Percentiles rank a stretch among this genome's conserved stretches.
Evolutionary conservation across 768 basidiomycete genomes (phyloP).

Genomic region (Rhizopogon vesiculosus): DNA sequence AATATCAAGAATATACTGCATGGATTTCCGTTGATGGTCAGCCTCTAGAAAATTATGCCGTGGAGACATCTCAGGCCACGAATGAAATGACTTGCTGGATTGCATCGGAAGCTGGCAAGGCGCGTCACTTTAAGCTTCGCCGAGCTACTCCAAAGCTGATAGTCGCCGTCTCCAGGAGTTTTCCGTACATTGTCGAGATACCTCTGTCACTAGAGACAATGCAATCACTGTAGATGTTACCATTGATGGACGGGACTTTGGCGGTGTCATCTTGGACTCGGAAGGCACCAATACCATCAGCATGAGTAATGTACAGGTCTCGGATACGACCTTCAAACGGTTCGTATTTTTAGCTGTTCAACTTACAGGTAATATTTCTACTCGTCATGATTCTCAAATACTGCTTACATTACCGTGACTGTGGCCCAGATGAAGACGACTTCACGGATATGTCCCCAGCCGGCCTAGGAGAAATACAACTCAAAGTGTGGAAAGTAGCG

Average conservation of each 20-base stretch:
- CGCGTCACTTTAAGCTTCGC: not conserved
- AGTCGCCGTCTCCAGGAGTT: slow-evolving; percentile 12
- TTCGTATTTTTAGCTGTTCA: slow-evolving; percentile 24
- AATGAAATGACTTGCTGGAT: not conserved
- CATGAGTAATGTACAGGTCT: not conserved
- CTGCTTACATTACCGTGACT: slow-evolving; percentile 3
- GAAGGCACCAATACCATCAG: not conserved
- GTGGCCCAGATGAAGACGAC: slow-evolving; percentile 22
- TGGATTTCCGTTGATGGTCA: not conserved
- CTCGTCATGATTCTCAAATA: no score
- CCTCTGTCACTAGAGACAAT: not conserved
- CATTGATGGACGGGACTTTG: slow-evolving; percentile 14
- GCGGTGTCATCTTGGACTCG: not conserved
- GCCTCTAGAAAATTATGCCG: not conserved
- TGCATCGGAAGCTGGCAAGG: not conserved
- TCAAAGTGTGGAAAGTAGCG: not conserved
- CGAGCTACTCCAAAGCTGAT: not conserved
- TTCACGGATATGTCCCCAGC: slow-evolving; percentile 10
- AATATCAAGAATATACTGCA: not conserved
- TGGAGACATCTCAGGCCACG: not conserved
- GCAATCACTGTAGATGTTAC: not conserved
- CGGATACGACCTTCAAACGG: slow-evolving; percentile 12
- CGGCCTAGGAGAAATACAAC: not conserved
- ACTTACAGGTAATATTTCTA: slow-evolving; percentile 19
- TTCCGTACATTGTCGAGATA: slow-evolving; percentile 12